Conservation (phyloP, 2,329 filamentous ascomycete genomes). For the Phaeosphaeriaceae sp. region DNA sequence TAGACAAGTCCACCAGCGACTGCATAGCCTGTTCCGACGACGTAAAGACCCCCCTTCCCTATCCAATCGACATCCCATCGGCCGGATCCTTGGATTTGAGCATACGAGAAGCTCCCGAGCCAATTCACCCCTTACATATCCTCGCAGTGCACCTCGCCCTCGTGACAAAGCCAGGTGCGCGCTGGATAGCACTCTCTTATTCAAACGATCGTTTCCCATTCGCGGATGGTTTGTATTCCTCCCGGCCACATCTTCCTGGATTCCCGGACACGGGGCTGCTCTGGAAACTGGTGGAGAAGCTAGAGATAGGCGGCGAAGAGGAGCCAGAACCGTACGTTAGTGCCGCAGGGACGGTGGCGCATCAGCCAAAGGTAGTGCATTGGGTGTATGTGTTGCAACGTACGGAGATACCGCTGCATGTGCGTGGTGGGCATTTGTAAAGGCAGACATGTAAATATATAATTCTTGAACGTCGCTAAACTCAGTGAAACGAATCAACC, state of each 20-base stretch:
- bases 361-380: conserved; percentile 47
- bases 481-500: background rate
- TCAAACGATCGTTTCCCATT: conserved; percentile 51
- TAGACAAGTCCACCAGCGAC: conserved; percentile 50
- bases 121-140: conserved; percentile 48
- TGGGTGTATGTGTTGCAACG: conserved; percentile 50
- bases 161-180: conserved; percentile 44
- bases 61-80: conserved; percentile 25
- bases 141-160: conserved; percentile 51
- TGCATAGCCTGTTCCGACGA: conserved; percentile 47
- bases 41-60: conserved; percentile 37
- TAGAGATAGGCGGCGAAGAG: conserved; percentile 37
- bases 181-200: conserved; percentile 52
- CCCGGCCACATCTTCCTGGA: conserved; percentile 28
- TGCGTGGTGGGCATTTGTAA: conserved; percentile 17
- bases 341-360: conserved; percentile 23
- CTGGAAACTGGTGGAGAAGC: conserved; percentile 47
- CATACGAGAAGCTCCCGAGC: conserved; percentile 11
- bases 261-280: conserved; percentile 48
- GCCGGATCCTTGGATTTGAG: conserved; percentile 4
- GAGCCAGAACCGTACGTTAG: conserved; percentile 15
- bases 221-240: conserved; percentile 12
- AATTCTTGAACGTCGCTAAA: background rate
- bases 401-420: conserved; percentile 37
- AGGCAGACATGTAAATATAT: background rate